Evolutionary conservation across 306 rosid genomes (phyloP).

Genomic region (Benincasa hispida): DNA sequence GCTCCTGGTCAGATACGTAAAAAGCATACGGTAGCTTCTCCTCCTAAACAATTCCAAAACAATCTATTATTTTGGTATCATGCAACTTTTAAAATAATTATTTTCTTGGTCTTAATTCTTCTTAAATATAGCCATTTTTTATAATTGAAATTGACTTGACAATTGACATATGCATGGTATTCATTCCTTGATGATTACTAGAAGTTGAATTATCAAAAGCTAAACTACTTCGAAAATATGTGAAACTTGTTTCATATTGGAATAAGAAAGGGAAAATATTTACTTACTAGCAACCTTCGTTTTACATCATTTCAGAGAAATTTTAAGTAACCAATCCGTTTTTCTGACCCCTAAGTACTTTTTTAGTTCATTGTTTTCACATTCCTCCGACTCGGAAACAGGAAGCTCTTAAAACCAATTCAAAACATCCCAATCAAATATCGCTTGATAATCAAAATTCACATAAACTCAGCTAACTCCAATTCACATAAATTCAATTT

Average conservation of each 20-base stretch:
- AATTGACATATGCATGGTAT: too few relatives aligned
- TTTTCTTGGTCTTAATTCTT: too few relatives aligned
- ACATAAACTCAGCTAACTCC: not conserved
- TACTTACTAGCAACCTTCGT: not conserved
- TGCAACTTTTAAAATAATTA: too few relatives aligned
- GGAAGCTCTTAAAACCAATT: not conserved
- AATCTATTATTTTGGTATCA: not conserved
- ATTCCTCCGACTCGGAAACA: not conserved
- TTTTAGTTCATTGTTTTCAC: not conserved
- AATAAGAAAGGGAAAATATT: not conserved
- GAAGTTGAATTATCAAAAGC: not conserved
- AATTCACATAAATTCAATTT: not conserved
- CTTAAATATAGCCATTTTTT: too few relatives aligned
- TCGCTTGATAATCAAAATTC: not conserved
- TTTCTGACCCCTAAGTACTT: not conserved
- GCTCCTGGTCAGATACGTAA: constrained; percentile 72
- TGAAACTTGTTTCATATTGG: not conserved
- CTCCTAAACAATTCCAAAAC: constrained; percentile 35
- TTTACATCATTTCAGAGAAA: not conserved
- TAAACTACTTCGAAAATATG: not conserved
- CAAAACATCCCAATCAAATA: not conserved
- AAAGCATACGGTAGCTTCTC: constrained; percentile 85
- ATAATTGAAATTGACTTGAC: too few relatives aligned
- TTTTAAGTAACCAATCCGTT: not conserved
- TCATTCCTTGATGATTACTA: not conserved